phyloP scores from a whole-genome alignment of 148 eudicot species.

The Arbutus unedo region DNA sequence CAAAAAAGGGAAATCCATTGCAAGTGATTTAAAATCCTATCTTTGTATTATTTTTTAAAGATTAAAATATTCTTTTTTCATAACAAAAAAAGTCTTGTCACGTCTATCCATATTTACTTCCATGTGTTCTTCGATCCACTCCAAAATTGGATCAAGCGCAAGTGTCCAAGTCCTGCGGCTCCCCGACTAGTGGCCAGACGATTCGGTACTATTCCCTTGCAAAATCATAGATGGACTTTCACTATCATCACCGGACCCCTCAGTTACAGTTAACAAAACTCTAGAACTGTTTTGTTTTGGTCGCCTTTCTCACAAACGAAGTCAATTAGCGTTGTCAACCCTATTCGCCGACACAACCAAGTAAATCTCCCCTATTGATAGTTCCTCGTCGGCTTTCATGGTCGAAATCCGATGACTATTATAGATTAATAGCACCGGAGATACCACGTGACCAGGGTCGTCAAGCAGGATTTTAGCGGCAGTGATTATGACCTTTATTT shows the following conservation, averaged over 20 bases:
- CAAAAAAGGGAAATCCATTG: no score
- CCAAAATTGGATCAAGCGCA: constrained; percentile 37
- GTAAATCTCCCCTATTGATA: constrained; percentile 31
- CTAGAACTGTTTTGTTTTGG: constrained; percentile 23
- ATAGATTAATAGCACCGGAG: constrained; percentile 21
- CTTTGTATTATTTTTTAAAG: no score
- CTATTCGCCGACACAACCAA: constrained; percentile 31
- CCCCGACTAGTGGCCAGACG: constrained; percentile 17
- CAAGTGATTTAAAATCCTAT: no score
- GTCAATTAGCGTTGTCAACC: constrained; percentile 25
- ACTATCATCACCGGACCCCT: constrained; percentile 8
- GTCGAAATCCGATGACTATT: constrained; percentile 22
- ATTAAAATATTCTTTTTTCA: no score
- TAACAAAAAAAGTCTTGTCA: no score
- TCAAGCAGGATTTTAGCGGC: constrained; percentile 47
- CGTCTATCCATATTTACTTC: background rate
- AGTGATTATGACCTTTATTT: constrained; percentile 22
- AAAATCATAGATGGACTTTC: background rate
- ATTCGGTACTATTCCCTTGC: constrained; percentile 14
- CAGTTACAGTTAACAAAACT: constrained; percentile 19
- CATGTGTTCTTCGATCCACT: constrained; percentile 14
- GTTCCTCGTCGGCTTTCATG: constrained; percentile 32
- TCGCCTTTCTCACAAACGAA: constrained; percentile 8
- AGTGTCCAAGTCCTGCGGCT: constrained; percentile 32
- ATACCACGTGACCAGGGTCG: constrained; percentile 28